Base-by-base conservation (phyloP, 164 flowering plant species). In the Cinnamomum chago region DNA sequence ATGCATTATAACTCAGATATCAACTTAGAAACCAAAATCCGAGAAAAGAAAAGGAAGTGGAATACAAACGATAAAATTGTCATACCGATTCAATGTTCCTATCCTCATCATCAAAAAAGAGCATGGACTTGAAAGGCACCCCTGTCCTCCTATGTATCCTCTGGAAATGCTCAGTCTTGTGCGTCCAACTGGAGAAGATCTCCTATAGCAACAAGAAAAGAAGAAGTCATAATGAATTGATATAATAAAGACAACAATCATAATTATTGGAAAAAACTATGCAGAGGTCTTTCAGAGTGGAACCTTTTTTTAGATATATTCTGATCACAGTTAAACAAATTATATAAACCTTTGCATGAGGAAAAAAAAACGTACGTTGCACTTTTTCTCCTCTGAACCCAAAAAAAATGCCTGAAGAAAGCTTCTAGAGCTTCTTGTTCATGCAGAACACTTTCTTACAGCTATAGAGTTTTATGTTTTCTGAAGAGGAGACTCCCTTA, bases 111-210 rank as follows among this genome's bases (percentile, higher is more conserved):
- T 95, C 99, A 74, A 93, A 95, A 74, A 95, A 95, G 67, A 95
- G 93, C 98, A 95, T 95, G 18, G 94, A 90, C 40, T 82, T 86
- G 72, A 74, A 92, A 33, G 97, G 97, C 40, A 95, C 83, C 71
- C 91, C 88, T 47, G 97, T 95, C 84, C 82, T 89, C 66, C 81
- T 73, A 75, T 93, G 90, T 73, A 95, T 88, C 79, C 79, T 86
- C 80, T 92, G 88, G 75, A 95, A 93, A 84, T 95, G 99, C 62
- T 95, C 98, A 0, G 97, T 93, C 82, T 95, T 95, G 85, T 92
- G 94, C 0, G 90, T 88, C 96, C 95, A 89, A 74, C 98, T 93
- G 27, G 99, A 88, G 79, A 87, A 95, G 27, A 92, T 92, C 77
- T 95, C 99, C 99, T 95, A 85, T n/a, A 80, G 5, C 77, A 72